Percentiles rank a stretch among this genome's conserved stretches.
Evolutionary conservation across 345 rosid genomes (phyloP).

Genomic region (Hibiscus trionum): DNA sequence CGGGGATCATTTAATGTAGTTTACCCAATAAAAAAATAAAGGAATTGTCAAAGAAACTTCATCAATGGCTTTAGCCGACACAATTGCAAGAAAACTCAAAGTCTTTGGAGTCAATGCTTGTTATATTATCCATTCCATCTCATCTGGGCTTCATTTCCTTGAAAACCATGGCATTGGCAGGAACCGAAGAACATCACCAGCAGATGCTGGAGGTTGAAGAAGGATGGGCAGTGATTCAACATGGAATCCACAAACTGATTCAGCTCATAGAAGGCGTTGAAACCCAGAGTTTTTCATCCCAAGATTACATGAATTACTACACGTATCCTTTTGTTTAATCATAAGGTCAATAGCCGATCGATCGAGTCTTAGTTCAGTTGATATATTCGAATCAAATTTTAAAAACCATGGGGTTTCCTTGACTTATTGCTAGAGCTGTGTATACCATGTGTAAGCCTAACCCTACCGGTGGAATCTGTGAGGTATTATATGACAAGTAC

Average conservation of each 20-base stretch:
- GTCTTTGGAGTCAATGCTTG: neutral
- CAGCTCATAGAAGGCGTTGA: neutral
- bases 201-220: neutral
- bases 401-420: neutral
- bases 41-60: too few species aligned
- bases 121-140: neutral
- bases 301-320: neutral
- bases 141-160: neutral
- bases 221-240: slow-evolving; percentile 1
- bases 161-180: neutral
- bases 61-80: neutral
- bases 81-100: neutral
- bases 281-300: neutral
- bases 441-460: neutral
- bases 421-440: neutral
- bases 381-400: neutral
- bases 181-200: neutral
- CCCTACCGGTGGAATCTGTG: neutral
- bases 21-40: too few species aligned
- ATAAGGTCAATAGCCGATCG: neutral
- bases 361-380: neutral
- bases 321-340: neutral
- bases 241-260: neutral
- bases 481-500: neutral
- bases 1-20: too few species aligned